A percentile compares a stretch with the other conserved stretches of the same genome.
These are phyloP conservation scores for Blastomyces gilchristii DNA, from an alignment of 2,329 filamentous ascomycete species.

Conservation along the genomic window DNA sequence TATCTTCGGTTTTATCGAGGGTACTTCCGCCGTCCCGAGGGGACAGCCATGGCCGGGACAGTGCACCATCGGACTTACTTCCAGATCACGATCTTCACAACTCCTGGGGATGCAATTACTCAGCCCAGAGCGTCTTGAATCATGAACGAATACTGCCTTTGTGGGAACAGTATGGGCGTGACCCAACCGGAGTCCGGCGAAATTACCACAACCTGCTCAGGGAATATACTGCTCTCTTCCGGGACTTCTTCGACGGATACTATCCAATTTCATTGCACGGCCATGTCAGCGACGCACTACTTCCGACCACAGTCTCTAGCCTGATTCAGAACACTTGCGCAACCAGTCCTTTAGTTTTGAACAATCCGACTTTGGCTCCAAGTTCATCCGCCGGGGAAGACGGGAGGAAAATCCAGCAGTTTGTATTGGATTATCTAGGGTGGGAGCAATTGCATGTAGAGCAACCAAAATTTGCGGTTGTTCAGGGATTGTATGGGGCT, in stretches of 20 bases:
- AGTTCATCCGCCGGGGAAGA: not conserved
- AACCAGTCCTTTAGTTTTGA: not conserved
- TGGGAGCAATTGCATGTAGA: not conserved
- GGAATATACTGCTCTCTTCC: conserved; percentile 1
- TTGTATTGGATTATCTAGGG: not conserved
- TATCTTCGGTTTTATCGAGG: not conserved
- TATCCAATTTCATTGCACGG: conserved; percentile 3
- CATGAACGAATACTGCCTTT: not conserved
- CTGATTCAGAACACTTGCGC: conserved; percentile 1
- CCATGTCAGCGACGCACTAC: conserved; percentile 1
- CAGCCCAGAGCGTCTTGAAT: not conserved
- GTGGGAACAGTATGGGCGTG: conserved; percentile 1
- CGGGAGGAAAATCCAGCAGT: not conserved
- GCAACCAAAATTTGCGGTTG: not conserved
- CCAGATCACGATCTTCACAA: conserved; percentile 3
- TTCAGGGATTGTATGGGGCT: conserved; percentile 2
- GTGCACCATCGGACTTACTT: not conserved
- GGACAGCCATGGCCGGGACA: not conserved
- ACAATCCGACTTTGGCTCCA: conserved; percentile 1
- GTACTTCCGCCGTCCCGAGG: not conserved
- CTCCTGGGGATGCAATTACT: conserved; percentile 1
- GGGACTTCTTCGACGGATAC: not conserved
- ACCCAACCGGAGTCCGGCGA: not conserved
- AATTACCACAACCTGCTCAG: conserved; percentile 2
- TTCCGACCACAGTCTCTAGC: not conserved